Evolutionary conservation across 768 basidiomycete species (phyloP).

Genomic region (Fistulinella prunicolor): DNA sequence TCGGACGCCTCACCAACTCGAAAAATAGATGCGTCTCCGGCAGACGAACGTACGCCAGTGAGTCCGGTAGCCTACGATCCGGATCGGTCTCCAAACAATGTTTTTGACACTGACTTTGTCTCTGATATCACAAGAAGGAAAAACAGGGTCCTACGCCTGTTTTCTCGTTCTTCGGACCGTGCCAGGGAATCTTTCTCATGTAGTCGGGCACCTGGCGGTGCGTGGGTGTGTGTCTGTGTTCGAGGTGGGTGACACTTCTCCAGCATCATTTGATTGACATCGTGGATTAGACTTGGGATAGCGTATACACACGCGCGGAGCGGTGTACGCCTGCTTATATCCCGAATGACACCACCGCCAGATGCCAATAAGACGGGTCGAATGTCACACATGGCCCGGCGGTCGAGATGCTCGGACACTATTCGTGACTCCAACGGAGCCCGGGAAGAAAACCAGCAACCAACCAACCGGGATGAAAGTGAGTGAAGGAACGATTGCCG

Average conservation of each 20-base stretch:
- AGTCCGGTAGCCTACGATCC: too few relatives aligned
- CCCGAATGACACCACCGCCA: too few relatives aligned
- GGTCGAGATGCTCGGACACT: too few relatives aligned
- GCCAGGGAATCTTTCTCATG: background rate
- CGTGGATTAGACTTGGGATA: constrained; percentile 6
- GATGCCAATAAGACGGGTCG: too few relatives aligned
- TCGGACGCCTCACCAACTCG: too few relatives aligned
- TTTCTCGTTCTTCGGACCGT: background rate
- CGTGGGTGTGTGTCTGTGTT: background rate
- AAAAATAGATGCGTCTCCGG: too few relatives aligned
- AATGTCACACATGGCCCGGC: too few relatives aligned
- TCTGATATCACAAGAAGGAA: too few relatives aligned
- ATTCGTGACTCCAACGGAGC: background rate
- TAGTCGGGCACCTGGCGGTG: background rate
- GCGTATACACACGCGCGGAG: background rate
- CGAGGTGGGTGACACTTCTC: constrained; percentile 2
- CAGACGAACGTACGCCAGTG: too few relatives aligned
- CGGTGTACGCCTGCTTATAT: too few relatives aligned
- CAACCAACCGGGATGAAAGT: background rate
- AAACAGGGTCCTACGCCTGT: background rate
- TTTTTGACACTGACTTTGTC: too few relatives aligned
- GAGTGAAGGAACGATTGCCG: background rate
- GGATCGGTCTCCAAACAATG: too few relatives aligned
- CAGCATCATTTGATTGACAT: background rate
- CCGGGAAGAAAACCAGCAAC: background rate